phyloP scores from a whole-genome alignment of 2,329 filamentous ascomycete species.

The Hymenoscyphus fructigenus region DNA sequence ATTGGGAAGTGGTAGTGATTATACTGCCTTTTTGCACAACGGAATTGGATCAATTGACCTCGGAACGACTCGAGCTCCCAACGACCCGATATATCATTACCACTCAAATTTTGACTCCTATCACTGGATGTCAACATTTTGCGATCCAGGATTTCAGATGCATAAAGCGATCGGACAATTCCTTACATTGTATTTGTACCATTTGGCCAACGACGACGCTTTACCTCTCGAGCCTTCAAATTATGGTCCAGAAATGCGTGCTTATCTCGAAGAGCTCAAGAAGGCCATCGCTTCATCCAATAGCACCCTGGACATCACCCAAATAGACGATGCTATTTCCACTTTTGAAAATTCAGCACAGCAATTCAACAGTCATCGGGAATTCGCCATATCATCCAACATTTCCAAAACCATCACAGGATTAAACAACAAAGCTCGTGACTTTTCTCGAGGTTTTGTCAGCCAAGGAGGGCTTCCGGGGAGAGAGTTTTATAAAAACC shows the following conservation, averaged over 20 bases:
- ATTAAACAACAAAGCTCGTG: neutral
- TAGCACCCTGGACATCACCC: neutral
- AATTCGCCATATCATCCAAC: neutral
- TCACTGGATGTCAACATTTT: conserved; percentile 75
- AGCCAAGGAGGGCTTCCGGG: neutral
- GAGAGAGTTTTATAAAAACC: conserved; percentile 3
- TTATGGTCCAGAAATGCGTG: conserved; percentile 5
- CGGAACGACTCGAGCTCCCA: conserved; percentile 44
- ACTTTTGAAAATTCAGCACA: neutral
- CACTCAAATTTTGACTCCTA: conserved; percentile 81
- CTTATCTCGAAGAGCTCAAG: neutral
- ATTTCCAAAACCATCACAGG: neutral
- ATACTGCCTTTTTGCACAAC: conserved; percentile 57
- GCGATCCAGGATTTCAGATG: conserved; percentile 59
- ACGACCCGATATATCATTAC: conserved; percentile 64
- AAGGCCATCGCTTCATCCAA: neutral
- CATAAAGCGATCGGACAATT: conserved; percentile 38
- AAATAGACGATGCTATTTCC: neutral
- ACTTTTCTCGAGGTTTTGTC: neutral
- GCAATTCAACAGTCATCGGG: neutral
- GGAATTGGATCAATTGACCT: conserved; percentile 49
- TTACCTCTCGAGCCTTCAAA: neutral
- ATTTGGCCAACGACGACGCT: neutral
- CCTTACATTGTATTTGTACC: conserved; percentile 1
- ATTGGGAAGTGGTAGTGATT: conserved; percentile 56